phyloP scores from a whole-genome alignment of 1,139 yeast species.

The Kurtzmaniella quercitrusa region DNA sequence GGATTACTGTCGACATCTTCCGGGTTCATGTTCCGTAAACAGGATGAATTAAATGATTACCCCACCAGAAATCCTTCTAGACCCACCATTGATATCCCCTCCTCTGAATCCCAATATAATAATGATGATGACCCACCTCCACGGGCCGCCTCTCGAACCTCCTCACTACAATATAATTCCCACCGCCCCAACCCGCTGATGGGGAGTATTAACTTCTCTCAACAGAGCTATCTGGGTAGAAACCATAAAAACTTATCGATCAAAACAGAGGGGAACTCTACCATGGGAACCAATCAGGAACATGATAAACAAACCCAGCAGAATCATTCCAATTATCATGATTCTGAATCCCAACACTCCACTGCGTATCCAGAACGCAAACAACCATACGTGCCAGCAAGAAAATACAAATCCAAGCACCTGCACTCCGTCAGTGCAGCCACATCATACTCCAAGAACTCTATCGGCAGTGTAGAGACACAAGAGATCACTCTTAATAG shows the following conservation, averaged over 20 bases:
- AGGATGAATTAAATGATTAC: not conserved
- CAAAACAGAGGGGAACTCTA: not conserved
- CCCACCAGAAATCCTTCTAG: slow-evolving; percentile 1
- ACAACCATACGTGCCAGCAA: slow-evolving; percentile 1
- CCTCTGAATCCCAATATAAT: slow-evolving; percentile 7
- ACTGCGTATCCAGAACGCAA: not conserved
- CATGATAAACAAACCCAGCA: slow-evolving; percentile 14
- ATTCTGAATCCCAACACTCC: too few relatives aligned
- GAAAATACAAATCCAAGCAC: slow-evolving; percentile 6
- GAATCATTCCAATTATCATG: slow-evolving; percentile 10
- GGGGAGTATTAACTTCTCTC: not conserved
- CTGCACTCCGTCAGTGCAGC: slow-evolving; percentile 1
- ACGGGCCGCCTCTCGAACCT: slow-evolving; percentile 2
- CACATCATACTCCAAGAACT: not conserved
- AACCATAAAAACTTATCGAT: slow-evolving; percentile 26
- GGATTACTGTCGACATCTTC: not conserved
- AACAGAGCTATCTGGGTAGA: slow-evolving; percentile 10
- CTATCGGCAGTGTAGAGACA: slow-evolving; percentile 9
- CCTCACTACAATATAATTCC: not conserved
- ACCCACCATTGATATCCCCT: not conserved
- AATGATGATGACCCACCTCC: slow-evolving; percentile 14
- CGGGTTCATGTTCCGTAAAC: not conserved
- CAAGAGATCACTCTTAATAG: slow-evolving; percentile 1
- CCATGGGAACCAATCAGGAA: not conserved
- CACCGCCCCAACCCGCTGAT: not conserved